Conservation (phyloP, 805 yeast species). For the Ogataea allantospora region DNA sequence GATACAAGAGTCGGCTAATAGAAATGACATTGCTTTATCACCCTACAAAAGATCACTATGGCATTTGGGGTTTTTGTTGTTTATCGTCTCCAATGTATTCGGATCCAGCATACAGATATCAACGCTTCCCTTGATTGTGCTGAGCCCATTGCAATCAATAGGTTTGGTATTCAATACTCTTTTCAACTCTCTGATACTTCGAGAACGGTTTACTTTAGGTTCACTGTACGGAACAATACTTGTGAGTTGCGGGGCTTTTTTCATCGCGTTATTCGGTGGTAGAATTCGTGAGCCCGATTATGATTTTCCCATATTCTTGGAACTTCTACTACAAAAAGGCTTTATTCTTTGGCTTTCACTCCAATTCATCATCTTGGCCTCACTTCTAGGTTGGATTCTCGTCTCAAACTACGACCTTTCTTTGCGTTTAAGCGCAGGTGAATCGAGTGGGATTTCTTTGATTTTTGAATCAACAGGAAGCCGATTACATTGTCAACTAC, state of each 20-base stretch:
- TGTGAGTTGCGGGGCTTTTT: slow-evolving; percentile 70
- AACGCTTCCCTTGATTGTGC: slow-evolving; percentile 73
- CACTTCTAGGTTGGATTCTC: slow-evolving; percentile 32
- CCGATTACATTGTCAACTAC: background rate
- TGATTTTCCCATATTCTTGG: slow-evolving; percentile 45
- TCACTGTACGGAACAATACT: slow-evolving; percentile 64
- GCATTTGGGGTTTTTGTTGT: slow-evolving; percentile 71
- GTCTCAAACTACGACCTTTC: slow-evolving; percentile 15
- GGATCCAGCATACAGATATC: slow-evolving; percentile 85
- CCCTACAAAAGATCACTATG: slow-evolving; percentile 57
- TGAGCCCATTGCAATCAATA: slow-evolving; percentile 81
- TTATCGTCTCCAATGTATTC: slow-evolving; percentile 68
- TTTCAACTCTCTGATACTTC: slow-evolving; percentile 63
- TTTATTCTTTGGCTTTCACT: slow-evolving; percentile 59
- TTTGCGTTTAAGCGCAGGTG: background rate
- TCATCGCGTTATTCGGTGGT: slow-evolving; percentile 80
- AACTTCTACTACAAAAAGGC: slow-evolving; percentile 39
- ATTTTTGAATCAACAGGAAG: slow-evolving; percentile 5
- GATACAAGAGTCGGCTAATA: slow-evolving; percentile 35
- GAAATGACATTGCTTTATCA: slow-evolving; percentile 24
- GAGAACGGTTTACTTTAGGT: slow-evolving; percentile 61
- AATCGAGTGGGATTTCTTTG: background rate
- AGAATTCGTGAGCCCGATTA: slow-evolving; percentile 53
- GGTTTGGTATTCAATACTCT: slow-evolving; percentile 86
- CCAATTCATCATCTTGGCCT: slow-evolving; percentile 33